These are phyloP conservation scores for Colletotrichum lupini DNA, from an alignment of 2,329 filamentous ascomycete genomes.

Conservation along the genomic window DNA sequence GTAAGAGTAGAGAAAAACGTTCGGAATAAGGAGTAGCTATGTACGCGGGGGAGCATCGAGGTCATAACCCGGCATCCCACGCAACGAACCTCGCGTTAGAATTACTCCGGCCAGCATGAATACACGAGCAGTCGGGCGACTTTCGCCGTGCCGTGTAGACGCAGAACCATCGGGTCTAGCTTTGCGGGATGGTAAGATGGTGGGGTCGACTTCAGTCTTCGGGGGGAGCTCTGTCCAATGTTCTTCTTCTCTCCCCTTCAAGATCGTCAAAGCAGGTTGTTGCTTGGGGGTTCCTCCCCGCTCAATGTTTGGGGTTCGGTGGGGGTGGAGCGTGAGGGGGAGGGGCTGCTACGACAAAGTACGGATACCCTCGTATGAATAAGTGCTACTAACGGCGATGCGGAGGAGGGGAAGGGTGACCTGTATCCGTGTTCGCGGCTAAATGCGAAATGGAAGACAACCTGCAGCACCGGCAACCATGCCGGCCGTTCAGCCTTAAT, in stretches of 20 bases:
- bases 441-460: slow-evolving; percentile 19
- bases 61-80: slow-evolving; percentile 13
- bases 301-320: slow-evolving; percentile 18
- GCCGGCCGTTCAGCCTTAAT: slow-evolving; percentile 2
- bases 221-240: slow-evolving; percentile 14
- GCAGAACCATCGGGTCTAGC: background rate
- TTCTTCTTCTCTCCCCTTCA: background rate
- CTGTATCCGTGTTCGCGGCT: slow-evolving; percentile 12
- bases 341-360: background rate
- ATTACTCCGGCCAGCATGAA: slow-evolving; percentile 25
- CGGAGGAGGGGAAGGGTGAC: background rate
- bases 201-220: background rate
- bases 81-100: slow-evolving; percentile 22
- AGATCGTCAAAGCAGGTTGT: slow-evolving; percentile 12
- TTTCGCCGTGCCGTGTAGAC: slow-evolving; percentile 6
- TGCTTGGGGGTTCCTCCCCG: background rate
- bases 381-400: background rate
- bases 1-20: background rate
- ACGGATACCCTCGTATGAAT: background rate
- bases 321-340: slow-evolving; percentile 17
- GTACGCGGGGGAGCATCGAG: background rate
- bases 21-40: background rate
- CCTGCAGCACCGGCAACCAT: background rate
- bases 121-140: background rate
- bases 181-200: slow-evolving; percentile 5